phyloP scores from a whole-genome alignment of 1,139 yeast genomes.

The Taiozyma sp. region DNA sequence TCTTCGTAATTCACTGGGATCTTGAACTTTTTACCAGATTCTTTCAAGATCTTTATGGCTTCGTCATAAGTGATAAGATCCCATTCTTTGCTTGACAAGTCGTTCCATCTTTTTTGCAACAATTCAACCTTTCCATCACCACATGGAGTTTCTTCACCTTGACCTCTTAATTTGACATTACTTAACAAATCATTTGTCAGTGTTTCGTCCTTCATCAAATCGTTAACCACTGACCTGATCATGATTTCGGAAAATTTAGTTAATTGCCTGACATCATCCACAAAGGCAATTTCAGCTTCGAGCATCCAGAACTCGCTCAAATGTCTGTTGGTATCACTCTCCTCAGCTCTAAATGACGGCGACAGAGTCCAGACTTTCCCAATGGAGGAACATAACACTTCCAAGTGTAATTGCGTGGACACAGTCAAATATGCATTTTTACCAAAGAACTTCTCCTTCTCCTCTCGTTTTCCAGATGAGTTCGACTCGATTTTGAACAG shows the following conservation, averaged over 20 bases:
- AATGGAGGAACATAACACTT: constrained; percentile 70
- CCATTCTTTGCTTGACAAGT: constrained; percentile 43
- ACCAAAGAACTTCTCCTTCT: constrained; percentile 50
- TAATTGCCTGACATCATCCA: constrained; percentile 52
- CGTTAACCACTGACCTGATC: constrained; percentile 51
- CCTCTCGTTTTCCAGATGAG: constrained; percentile 15
- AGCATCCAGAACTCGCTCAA: constrained; percentile 97
- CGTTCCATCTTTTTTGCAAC: constrained; percentile 28
- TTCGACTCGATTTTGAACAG: constrained; percentile 53
- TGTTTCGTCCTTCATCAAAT: constrained; percentile 31
- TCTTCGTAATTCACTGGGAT: constrained; percentile 61
- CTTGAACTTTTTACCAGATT: constrained; percentile 27
- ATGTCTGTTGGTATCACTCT: constrained; percentile 87
- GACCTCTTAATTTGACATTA: constrained; percentile 28
- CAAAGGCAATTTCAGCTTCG: constrained; percentile 83
- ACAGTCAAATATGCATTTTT: constrained; percentile 72
- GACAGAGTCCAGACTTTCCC: constrained; percentile 84
- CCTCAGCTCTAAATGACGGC: constrained; percentile 94
- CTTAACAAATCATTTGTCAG: constrained; percentile 40
- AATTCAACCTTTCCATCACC: constrained; percentile 15
- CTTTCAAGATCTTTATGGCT: constrained; percentile 55
- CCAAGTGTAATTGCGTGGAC: constrained; percentile 88
- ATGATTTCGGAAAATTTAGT: constrained; percentile 65
- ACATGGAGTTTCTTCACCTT: constrained; percentile 2
- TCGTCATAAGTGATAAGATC: constrained; percentile 67